Conservation (phyloP, 805 yeast species). For the Sporopachydermia lactativora region DNA sequence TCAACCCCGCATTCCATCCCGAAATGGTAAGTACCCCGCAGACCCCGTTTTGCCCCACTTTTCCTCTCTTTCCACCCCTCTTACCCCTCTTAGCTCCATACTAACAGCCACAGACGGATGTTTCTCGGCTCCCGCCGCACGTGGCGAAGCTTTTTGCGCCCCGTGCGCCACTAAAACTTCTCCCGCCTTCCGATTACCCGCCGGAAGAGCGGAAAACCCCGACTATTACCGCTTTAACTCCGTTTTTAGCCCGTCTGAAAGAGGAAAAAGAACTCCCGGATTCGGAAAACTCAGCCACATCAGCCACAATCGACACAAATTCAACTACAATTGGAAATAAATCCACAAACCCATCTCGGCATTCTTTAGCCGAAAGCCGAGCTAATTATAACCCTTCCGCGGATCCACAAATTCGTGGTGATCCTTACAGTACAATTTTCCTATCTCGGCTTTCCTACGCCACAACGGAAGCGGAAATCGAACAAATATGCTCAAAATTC, state of each 20-base stretch:
- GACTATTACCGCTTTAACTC: conserved; percentile 31
- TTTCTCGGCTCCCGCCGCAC: conserved; percentile 24
- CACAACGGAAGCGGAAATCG: conserved; percentile 54
- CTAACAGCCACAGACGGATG: conserved; percentile 23
- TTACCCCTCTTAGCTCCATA: no score
- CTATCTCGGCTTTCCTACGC: conserved; percentile 57
- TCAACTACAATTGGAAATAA: conserved; percentile 12
- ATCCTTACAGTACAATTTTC: conserved; percentile 70
- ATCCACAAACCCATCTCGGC: conserved; percentile 11
- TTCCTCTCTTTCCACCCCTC: no score
- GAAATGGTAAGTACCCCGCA: no score
- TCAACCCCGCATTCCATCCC: no score
- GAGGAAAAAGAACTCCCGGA: conserved; percentile 15
- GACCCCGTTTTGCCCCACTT: no score
- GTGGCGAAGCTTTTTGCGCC: conserved; percentile 43
- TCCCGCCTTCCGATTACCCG: conserved; percentile 35
- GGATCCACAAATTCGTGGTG: conserved; percentile 48
- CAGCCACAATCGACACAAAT: conserved; percentile 17
- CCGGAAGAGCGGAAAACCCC: conserved; percentile 33
- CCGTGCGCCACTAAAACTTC: conserved; percentile 37
- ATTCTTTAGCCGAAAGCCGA: conserved; percentile 1
- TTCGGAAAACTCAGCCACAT: conserved; percentile 19
- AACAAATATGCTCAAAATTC: conserved; percentile 41
- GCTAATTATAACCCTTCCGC: conserved; percentile 39
- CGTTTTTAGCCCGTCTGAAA: conserved; percentile 16